Conservation (phyloP, 176 grass and related monocot species). For the Calamus simplicifolius region DNA sequence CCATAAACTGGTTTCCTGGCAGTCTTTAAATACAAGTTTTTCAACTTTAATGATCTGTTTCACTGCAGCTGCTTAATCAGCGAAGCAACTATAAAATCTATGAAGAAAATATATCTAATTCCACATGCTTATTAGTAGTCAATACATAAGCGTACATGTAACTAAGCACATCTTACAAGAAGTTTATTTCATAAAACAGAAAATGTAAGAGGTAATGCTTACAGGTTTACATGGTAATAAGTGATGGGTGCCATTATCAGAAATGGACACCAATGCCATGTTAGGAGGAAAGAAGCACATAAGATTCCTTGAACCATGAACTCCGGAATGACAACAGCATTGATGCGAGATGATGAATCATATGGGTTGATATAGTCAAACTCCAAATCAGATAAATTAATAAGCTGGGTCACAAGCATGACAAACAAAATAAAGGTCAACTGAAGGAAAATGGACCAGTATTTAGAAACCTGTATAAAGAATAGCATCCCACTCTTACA, state of each 20-base stretch:
- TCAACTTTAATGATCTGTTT: too few species aligned
- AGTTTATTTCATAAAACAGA: slow-evolving; percentile 10
- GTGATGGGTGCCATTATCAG: slow-evolving; percentile 74
- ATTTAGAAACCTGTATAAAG: slow-evolving; percentile 1
- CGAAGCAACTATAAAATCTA: too few species aligned
- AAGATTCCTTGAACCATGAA: slow-evolving; percentile 57
- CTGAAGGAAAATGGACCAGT: neutral
- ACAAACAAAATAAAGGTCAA: slow-evolving; percentile 24
- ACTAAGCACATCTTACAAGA: neutral
- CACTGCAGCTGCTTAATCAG: too few species aligned
- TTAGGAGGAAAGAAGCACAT: slow-evolving; percentile 62
- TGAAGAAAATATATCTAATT: too few species aligned
- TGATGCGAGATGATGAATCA: slow-evolving; percentile 83
- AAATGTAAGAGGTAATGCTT: slow-evolving; percentile 23
- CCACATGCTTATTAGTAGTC: too few species aligned
- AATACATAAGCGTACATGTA: too few species aligned
- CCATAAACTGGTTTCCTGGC: too few species aligned
- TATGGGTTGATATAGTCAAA: slow-evolving; percentile 95
- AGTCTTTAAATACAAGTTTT: too few species aligned
- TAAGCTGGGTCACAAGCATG: slow-evolving; percentile 52
- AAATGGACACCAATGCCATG: slow-evolving; percentile 79
- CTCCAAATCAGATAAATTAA: slow-evolving; percentile 86
- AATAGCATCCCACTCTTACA: neutral
- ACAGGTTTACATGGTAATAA: slow-evolving; percentile 88
- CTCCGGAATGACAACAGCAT: slow-evolving; percentile 66